phyloP scores from a whole-genome alignment of 192 early-diverging fungal genomes.

The Borealophlyctis nickersoniae region DNA sequence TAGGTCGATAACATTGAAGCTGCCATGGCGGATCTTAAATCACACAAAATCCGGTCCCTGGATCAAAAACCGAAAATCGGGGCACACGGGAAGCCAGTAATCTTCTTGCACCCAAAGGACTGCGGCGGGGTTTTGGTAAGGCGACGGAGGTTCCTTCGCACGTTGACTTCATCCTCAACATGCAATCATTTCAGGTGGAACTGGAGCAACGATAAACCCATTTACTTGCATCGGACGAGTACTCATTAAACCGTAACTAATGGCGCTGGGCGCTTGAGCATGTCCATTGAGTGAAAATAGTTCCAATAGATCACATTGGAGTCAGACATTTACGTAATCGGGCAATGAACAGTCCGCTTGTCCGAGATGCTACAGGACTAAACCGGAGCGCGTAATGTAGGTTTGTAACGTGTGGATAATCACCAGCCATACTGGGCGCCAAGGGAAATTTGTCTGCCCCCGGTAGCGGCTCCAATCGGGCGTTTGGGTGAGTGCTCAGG shows the following conservation, averaged over 20 bases:
- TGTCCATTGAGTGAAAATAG: no score
- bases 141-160: not conserved
- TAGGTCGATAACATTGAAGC: constrained; percentile 63
- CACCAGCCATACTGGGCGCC: constrained; percentile 17
- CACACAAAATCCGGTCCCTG: constrained; percentile 60
- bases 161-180: not conserved
- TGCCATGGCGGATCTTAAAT: constrained; percentile 65
- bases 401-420: constrained; percentile 11
- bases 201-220: constrained; percentile 8
- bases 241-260: no score
- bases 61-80: constrained; percentile 76
- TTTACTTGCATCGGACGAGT: no score
- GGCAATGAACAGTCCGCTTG: constrained; percentile 80
- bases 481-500: constrained; percentile 45
- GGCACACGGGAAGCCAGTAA: constrained; percentile 74
- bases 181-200: constrained; percentile 8
- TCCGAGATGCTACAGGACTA: constrained; percentile 61
- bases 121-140: constrained; percentile 74
- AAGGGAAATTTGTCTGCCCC: constrained; percentile 29
- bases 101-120: constrained; percentile 81
- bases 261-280: no score
- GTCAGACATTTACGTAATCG: constrained; percentile 70
- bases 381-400: constrained; percentile 51
- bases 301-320: no score
- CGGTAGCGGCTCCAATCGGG: constrained; percentile 56